Evolutionary conservation across 192 early-diverging fungal genomes (phyloP).

Genomic region (Linderina pennispora): DNA sequence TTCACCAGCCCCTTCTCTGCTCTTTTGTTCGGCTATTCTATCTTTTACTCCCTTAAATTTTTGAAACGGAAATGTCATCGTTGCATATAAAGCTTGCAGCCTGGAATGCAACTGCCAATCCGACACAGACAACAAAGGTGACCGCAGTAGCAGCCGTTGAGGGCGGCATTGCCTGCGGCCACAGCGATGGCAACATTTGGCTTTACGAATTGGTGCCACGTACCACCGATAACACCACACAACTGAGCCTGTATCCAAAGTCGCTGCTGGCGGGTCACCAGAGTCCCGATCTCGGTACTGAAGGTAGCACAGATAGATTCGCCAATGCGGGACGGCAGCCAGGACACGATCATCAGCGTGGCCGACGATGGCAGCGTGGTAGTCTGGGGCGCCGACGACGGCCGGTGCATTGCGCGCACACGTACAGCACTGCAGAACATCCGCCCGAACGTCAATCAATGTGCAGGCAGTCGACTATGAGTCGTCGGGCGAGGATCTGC

Average conservation of each 20-base stretch:
- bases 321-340: constrained; percentile 19
- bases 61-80: constrained; percentile 10
- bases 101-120: constrained; percentile 39
- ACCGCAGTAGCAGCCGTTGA: constrained; percentile 18
- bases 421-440: constrained; percentile 20
- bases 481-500: constrained; percentile 31
- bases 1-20: not conserved
- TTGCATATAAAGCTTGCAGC: constrained; percentile 22
- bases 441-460: constrained; percentile 17
- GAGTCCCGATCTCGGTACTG: constrained; percentile 16
- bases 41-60: not conserved
- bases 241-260: constrained; percentile 18
- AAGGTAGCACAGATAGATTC: constrained; percentile 24
- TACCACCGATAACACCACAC: not conserved
- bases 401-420: constrained; percentile 35
- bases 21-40: not conserved
- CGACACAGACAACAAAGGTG: constrained; percentile 19
- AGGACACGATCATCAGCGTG: constrained; percentile 31
- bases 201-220: constrained; percentile 19
- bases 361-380: constrained; percentile 32
- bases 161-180: constrained; percentile 34
- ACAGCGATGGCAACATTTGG: constrained; percentile 40
- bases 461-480: constrained; percentile 36
- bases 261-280: constrained; percentile 27
- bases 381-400: constrained; percentile 35